phyloP scores from a whole-genome alignment of 2,329 filamentous ascomycete genomes.

The Penicillium occitanis region DNA sequence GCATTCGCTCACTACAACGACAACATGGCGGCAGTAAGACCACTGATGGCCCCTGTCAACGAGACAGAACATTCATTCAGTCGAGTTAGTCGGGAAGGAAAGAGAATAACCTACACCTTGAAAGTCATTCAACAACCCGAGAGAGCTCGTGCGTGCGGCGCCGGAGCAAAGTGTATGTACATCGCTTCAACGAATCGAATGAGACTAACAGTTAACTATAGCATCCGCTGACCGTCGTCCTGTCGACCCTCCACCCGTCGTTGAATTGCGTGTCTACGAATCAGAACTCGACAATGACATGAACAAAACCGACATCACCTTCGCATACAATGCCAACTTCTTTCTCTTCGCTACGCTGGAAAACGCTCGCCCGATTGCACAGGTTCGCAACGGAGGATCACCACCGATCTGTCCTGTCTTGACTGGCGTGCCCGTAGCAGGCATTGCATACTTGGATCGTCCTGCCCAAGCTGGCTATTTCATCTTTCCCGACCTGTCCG shows the following conservation, averaged over 20 bases:
- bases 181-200: conserved; percentile 6
- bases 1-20: neutral
- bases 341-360: conserved; percentile 94
- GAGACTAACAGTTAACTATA: conserved; percentile 35
- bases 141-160: conserved; percentile 90
- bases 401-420: conserved; percentile 76
- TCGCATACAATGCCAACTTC: conserved; percentile 93
- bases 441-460: conserved; percentile 92
- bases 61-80: conserved; percentile 55
- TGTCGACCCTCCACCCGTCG: conserved; percentile 91
- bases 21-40: conserved; percentile 8
- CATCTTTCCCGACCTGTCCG: conserved; percentile 94
- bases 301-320: conserved; percentile 71
- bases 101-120: conserved; percentile 76
- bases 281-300: conserved; percentile 56
- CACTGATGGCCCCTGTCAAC: conserved; percentile 46
- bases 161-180: conserved; percentile 83
- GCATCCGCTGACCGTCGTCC: conserved; percentile 85
- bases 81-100: conserved; percentile 70
- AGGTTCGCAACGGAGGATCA: conserved; percentile 68
- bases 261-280: conserved; percentile 84
- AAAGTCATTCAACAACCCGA: conserved; percentile 91
- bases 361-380: conserved; percentile 77
- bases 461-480: conserved; percentile 83
- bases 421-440: conserved; percentile 90